Evolutionary conservation across 1,284 basidiomycete species (phyloP).

Genomic region (Vanrija humicola): DNA sequence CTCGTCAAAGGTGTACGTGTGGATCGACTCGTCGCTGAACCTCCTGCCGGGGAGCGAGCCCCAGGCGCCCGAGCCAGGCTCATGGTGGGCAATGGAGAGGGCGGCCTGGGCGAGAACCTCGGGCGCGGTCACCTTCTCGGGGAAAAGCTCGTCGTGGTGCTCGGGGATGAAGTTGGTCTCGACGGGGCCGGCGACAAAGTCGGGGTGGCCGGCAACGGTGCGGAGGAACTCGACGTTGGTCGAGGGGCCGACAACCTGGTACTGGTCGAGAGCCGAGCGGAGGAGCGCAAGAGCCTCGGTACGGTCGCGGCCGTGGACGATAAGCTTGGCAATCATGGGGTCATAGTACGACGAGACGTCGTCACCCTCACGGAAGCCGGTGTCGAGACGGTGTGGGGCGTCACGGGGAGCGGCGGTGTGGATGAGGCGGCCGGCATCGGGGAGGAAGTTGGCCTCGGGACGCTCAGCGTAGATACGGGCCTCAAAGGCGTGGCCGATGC

Average conservation of each 20-base stretch:
- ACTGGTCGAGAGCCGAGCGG: constrained; percentile 74
- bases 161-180: constrained; percentile 91
- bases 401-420: constrained; percentile 60
- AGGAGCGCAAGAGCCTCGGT: constrained; percentile 77
- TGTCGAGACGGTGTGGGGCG: constrained; percentile 75
- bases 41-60: constrained; percentile 62
- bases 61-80: constrained; percentile 56
- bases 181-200: constrained; percentile 75
- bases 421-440: constrained; percentile 77
- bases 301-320: constrained; percentile 83
- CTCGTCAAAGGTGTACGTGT: constrained; percentile 31
- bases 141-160: constrained; percentile 71
- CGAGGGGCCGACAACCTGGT: constrained; percentile 82
- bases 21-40: constrained; percentile 56
- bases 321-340: constrained; percentile 69
- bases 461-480: constrained; percentile 97
- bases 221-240: constrained; percentile 89
- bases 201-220: constrained; percentile 67
- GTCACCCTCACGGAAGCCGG: constrained; percentile 79
- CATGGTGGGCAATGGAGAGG: constrained; percentile 67
- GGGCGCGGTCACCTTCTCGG: constrained; percentile 57
- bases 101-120: constrained; percentile 72
- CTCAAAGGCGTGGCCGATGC: constrained; percentile 89
- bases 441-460: constrained; percentile 84
- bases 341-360: constrained; percentile 92